Evolutionary conservation across 768 basidiomycete genomes (phyloP), one percentile per base, ranked within the genome.

Genomic region (Naganishia antarctica): DNA sequence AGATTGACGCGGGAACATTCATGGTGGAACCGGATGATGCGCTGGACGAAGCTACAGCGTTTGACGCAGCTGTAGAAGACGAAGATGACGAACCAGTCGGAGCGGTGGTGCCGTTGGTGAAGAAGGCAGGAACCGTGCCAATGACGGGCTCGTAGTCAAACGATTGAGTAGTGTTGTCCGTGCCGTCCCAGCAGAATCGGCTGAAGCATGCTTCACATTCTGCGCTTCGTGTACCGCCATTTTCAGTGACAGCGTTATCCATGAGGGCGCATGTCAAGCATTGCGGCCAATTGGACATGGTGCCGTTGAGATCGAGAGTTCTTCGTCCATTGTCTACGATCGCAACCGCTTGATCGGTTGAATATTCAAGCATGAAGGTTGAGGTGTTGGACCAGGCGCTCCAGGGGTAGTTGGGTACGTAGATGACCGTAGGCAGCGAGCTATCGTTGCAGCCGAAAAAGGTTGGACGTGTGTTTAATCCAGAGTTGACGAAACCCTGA

Each of bases 181-280:
- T 65, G 13, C 74, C 73, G 62, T 72, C 68, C 74, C 74, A 77
- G 60, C 76, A 77, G 71, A 71, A 77, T 7, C 69, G 71, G 50
- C 71, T 65, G 66, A 77, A 75, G 59, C 76, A 77, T n/a, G 44
- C 16, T 49, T 74, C 70, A 66, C 76, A 77, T n/a, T 66, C 69
- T 57, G 70, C 37, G 8, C 70, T 66, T 32, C 76, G 63, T 34
- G 71, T 70, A 23, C 49, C 37, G 9, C 67, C 62, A 13, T 69
- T 72, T 65, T 74, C 73, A 43, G 45, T 65, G 48, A 70, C 73
- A 4, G 71, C 80, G 21, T 82, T 79, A 50, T 84, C 86, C 81
- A 78, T 84, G 69, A 80, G 82, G 65, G 82, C 89, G 73, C 90
- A 87, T 71, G 84, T 84, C 23, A 91, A 79, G 69, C 89, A 91